Evolutionary conservation across 495 filamentous ascomycete genomes (phyloP), one percentile per base, ranked within the genome.

Genomic region (Neurospora hispaniola): DNA sequence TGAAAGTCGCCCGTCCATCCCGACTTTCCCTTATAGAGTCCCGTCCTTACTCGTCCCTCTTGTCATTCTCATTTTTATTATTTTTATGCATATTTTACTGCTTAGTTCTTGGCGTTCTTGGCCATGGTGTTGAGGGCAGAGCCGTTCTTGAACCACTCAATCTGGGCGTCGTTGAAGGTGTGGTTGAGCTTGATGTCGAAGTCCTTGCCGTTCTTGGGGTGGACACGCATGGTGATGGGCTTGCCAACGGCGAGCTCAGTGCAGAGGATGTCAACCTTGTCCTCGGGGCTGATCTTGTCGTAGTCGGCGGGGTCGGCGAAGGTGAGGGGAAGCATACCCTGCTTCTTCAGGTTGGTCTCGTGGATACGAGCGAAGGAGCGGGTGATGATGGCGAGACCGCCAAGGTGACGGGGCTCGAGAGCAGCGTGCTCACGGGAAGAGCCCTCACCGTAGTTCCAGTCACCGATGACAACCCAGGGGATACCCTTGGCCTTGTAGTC

Each of bases 291-390:
- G 85, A 99, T 97, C 87, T 92, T 96, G 82, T 99, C 96, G 84
- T 99, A 99, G 84, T 99, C 96, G 80, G 90, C 96, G 38, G 96
- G 96, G 80, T 98, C 90, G 71, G 89, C 81, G 85, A 99, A 99
- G 76, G 94, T 97, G 70, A 99, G 88, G 79, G 96, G 96, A 85
- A 99, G 93, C 94, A 99, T 96, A 86, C 96, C 96, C 89, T 99
- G 96, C 91, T 99, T 99, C 93, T 99, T 99, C 86, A 99, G 85
- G 89, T 99, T 99, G 86, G 96, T 99, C 88, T 99, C 96, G 89
- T 99, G 96, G 81, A 99, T 99, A 92, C 96, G 96, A 79, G 96
- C 96, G 82, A 99, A 99, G 78, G 89, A 92, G 80, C 93, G 90
- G 82, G 92, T 94, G 84, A 99, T 96, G 89, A 99, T 96, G 78